A percentile compares a stretch with the other conserved stretches of the same genome.
These are phyloP conservation scores for Cryptococcus sp. DNA, from an alignment of 1,284 basidiomycete genomes.

Conservation along the genomic window DNA sequence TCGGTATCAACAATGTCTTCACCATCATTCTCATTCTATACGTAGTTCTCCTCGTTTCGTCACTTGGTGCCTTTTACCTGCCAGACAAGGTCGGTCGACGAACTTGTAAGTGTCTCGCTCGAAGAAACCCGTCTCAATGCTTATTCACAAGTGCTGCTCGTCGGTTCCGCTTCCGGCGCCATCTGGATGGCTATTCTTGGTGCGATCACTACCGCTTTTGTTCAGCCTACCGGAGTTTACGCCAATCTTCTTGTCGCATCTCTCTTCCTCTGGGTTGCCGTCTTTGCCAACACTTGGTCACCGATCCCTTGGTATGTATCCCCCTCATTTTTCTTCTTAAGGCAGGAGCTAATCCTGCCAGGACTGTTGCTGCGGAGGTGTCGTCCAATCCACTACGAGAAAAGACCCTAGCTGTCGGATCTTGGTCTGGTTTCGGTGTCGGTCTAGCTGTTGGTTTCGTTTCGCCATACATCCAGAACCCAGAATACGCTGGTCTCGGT, in stretches of 20 bases:
- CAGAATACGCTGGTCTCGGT: constrained; percentile 20
- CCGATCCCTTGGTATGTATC: constrained; percentile 20
- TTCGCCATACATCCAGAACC: constrained; percentile 23
- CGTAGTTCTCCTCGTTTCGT: constrained; percentile 9
- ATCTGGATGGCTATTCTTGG: constrained; percentile 12
- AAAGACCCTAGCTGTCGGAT: constrained; percentile 14
- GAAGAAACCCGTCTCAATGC: too few relatives aligned
- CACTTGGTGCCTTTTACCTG: constrained; percentile 10
- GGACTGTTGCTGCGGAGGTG: constrained; percentile 17
- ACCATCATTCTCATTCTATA: constrained; percentile 18
- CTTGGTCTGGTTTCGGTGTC: constrained; percentile 21
- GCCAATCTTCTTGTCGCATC: constrained; percentile 9
- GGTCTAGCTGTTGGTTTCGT: constrained; percentile 18
- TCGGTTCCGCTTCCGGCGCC: constrained; percentile 6
- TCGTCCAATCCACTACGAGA: constrained; percentile 17
- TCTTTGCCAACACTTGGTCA: constrained; percentile 14
- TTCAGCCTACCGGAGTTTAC: constrained; percentile 8
- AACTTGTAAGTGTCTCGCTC: constrained; percentile 1
- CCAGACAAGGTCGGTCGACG: constrained; percentile 17
- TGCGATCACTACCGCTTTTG: constrained; percentile 6
- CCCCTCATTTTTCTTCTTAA: constrained; percentile 21
- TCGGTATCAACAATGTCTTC: constrained; percentile 18
- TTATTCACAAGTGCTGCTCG: constrained; percentile 8
- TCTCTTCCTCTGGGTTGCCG: constrained; percentile 9
- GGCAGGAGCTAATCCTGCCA: constrained; percentile 18